Base-by-base conservation (phyloP, 225 moss, liverwort and hornwort genomes). In the Pseudisothecium myosuroides region DNA sequence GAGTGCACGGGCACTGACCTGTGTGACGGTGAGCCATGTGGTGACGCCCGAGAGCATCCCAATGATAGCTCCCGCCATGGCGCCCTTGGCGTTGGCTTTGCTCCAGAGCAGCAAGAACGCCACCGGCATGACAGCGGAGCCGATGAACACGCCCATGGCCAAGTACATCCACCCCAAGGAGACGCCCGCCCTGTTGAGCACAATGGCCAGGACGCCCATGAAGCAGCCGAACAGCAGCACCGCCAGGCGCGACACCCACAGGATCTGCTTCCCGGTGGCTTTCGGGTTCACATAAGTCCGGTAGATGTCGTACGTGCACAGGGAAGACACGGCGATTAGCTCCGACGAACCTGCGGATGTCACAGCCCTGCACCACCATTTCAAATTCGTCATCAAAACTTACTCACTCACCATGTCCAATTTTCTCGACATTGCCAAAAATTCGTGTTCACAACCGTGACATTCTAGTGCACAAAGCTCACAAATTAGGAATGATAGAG, bases 81-180 rank as follows among this genome's bases (percentile, higher is more conserved):
- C 97, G 34, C 95, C 95, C 58, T 79, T 89, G 27, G 95, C 95
- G 86, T 91, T 94, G 34, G 97, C 97, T 80, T 95, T 95, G 80
- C 91, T 95, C 97, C 97, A 97, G 23, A 97, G 91, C 24, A 97
- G 93, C 39, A 96, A 86, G 93, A 97, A 97, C 29, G 96, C 97
- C 17, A 97, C 96, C 22, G 95, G 97, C 61, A 97, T 95, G 83
- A 97, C 97, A 45, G 96, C 97, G 8, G 95, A 95, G 5, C 97
- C 96, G 37, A 95, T 95, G 90, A 97, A 95, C 18, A 97, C 95
- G 45, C 96, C 96, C 97, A 97, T 97, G n/a, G 96, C 96, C 85
- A 95, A 80, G 78, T 96, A 96, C 96, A 97, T 96, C 97, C 97
- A 97, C 20, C 97, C 95, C 5, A 97, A 87, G 15, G 96, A 96